These are phyloP conservation scores for Mrakia frigida DNA, from an alignment of 768 basidiomycete genomes.

Conservation along the genomic window DNA sequence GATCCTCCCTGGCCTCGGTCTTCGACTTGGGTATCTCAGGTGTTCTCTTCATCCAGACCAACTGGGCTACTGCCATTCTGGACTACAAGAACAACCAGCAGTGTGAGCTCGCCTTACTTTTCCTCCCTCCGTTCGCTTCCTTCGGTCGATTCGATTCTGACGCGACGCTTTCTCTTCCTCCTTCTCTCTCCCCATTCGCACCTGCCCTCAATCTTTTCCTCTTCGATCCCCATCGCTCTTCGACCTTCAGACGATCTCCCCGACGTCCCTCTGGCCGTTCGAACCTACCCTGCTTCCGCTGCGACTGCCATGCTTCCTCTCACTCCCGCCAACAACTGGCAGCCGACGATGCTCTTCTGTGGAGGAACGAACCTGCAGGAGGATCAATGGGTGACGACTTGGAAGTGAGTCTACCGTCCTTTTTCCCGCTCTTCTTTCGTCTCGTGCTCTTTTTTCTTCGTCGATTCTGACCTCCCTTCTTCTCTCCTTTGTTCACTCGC, in stretches of 20 bases:
- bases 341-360: slow-evolving; percentile 79
- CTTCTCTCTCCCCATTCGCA: no score
- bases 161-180: no score
- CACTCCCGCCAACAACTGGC: slow-evolving; percentile 81
- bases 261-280: slow-evolving; percentile 50
- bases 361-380: slow-evolving; percentile 73
- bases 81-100: slow-evolving; percentile 53
- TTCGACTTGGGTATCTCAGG: no score
- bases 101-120: not conserved
- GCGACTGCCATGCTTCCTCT: slow-evolving; percentile 80
- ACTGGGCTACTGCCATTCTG: slow-evolving; percentile 51
- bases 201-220: not conserved
- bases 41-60: slow-evolving; percentile 47
- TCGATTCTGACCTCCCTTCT: no score
- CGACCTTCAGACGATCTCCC: slow-evolving; percentile 2
- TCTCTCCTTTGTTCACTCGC: no score
- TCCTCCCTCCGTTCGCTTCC: not conserved
- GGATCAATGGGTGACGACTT: slow-evolving; percentile 42
- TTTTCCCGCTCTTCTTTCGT: no score
- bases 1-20: not conserved
- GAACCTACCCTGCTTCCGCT: slow-evolving; percentile 85
- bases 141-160: no score
- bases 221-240: not conserved
- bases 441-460: no score
- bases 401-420: slow-evolving; percentile 35